Evolutionary conservation across 768 basidiomycete species (phyloP), one percentile per base, ranked within the genome.

Genomic region (Suillus brevipes): DNA sequence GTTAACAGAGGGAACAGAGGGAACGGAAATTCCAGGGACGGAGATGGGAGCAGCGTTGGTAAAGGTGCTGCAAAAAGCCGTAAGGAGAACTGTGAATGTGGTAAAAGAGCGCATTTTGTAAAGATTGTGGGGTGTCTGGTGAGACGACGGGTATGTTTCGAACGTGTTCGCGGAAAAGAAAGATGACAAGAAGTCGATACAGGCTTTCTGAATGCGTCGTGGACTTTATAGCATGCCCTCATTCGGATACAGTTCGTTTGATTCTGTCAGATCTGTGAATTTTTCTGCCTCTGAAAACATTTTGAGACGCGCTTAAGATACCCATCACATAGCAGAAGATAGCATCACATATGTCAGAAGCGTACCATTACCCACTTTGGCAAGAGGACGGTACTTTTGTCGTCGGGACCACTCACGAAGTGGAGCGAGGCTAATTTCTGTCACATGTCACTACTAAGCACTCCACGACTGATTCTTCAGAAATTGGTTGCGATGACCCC

Each of bases 41-140:
- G 20, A 16, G 14, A 72, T 45, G 2, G 78, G 71, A 31, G 71
- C 70, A 53, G 75, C 69, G 28, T 63, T 62, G n/a, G 71, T 56
- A 66, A 77, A 59, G 62, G 73, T 64, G 62, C 72, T 72, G 62
- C 80, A 72, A 57, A 78, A 68, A 28, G 72, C 70, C 64, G 69
- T 63, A 60, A 74, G 57, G 67, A 75, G 60, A 68, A 68, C 56
- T 63, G 68, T 61, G 61, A 73, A 43, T 59, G 66, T 65, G 67
- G 60, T 66, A 67, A 78, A 78, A 62, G 77, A 79, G 72, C 69
- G 74, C 80, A 81, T 81, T 65, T 73, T 66, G 64, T 73, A 79
- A 75, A 40, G 77, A 79, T 63, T 64, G 77, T 75, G 68, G 66
- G 70, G 67, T 64, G 67, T 70, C 68, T 64, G 61, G 47, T 58